Evolutionary conservation across 2,329 filamentous ascomycete species (phyloP), one percentile per base, ranked within the genome.

Genomic region (Fusarium liriodendri): DNA sequence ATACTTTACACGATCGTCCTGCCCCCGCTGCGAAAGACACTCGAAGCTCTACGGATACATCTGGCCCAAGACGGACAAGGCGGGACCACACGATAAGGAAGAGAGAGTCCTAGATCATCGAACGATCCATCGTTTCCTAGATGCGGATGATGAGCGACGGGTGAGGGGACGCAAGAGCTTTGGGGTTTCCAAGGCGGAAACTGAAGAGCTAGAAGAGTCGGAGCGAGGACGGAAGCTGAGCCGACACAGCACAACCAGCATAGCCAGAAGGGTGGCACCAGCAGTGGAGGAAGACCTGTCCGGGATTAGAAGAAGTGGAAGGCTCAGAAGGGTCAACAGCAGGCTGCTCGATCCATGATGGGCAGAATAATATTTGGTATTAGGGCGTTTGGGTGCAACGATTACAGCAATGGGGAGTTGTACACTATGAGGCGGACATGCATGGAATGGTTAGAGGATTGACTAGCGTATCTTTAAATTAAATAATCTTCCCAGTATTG

Each of bases 51-150:
- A 98, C 80, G 97, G 97, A 0, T 98, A 94, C 79, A 88, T 93
- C 66, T 99, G 97, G 97, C 97, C 97, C 7, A 98, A 99, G 85
- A 98, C 97, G 0, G 93, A 98, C 69, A 93, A 88, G 71, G 91
- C 93, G 29, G 94, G 94, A 1, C 90, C 90, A 18, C 82, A 89
- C 22, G 97, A 98, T 80, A 91, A 89, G 66, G 91, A 93, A 75
- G 89, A 92, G 79, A 84, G 91, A 11, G 86, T 97, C 1, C 87
- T 97, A 69, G 96, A 98, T 80, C 95, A 98, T 79, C 88, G 96
- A n/a, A 92, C 89, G 0, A 89, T 98, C 5, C 94, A 98, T 82
- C 92, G 96, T 0, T 98, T 98, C 78, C 84, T 98, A 7, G 89
- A 91, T 27, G 87, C 90, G 0, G 89, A 92, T 3, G 92, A 95